Conservation (phyloP, 345 rosid species). For the Murraya koenigii region DNA sequence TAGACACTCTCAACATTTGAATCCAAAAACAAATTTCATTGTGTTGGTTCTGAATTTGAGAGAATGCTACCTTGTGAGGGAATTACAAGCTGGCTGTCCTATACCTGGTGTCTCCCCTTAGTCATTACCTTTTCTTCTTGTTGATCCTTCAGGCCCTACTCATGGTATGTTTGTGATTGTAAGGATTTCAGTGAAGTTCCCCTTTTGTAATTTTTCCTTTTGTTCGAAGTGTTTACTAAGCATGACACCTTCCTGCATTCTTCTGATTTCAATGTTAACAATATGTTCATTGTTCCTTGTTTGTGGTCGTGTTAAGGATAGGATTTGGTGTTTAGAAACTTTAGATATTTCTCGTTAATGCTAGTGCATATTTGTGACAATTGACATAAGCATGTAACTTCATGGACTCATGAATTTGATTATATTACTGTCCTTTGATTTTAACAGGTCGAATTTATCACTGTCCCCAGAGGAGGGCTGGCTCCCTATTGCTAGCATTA, state of each 20-base stretch:
- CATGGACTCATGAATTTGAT: constrained; percentile 4
- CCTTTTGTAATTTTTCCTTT: no score
- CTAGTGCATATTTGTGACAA: not conserved
- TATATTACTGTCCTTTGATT: constrained; percentile 1
- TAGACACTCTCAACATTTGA: not conserved
- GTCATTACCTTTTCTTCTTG: not conserved
- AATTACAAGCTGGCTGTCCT: not conserved
- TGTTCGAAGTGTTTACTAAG: not conserved
- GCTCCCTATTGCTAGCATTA: constrained; percentile 90
- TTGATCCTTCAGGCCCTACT: not conserved
- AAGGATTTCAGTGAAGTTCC: not conserved
- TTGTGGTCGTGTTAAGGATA: no score
- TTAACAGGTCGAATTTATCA: constrained; percentile 71
- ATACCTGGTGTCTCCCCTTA: not conserved
- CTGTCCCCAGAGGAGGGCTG: constrained; percentile 87
- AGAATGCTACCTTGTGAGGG: not conserved
- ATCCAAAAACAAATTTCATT: not conserved
- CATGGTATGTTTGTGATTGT: not conserved
- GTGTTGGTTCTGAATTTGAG: not conserved
- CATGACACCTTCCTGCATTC: not conserved
- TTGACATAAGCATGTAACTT: not conserved
- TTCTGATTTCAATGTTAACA: not conserved
- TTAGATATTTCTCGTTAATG: no score
- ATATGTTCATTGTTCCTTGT: no score
- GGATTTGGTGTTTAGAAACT: no score